Base-by-base conservation (phyloP, 2,329 filamentous ascomycete species). In the Thielaviopsis punctulata region DNA sequence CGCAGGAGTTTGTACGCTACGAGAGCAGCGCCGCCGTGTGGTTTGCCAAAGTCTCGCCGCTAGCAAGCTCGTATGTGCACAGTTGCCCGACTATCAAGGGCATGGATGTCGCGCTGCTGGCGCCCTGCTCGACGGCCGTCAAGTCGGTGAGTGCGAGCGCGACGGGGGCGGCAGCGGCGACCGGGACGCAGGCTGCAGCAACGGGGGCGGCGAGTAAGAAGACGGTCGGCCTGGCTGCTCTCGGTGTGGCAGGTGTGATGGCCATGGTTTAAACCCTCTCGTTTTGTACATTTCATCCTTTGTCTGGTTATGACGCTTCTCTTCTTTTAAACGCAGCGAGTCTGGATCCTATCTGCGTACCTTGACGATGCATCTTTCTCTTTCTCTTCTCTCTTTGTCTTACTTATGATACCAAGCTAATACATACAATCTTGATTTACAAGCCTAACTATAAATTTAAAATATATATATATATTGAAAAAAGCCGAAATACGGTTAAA, bases 1-100 rank as follows among this genome's bases (percentile, higher is more conserved):
- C 56, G 58, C 57, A 53, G 25, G 57, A 63, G 43, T 66, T 62
- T 59, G 54, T 57, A 22, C 59, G 57, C 55, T 68, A 66, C 62
- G 61, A 57, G 57, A 58, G 58, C 48, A 51, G 62, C 55, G 52
- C 64, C 30, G 19, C 56, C 9, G 59, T 57, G 2, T 68, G 66
- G 65, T 62, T 61, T 58, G 52, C 52, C 19, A 44, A 56, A 33
- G 59, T 64, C 61, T 47, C 57, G 53, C 57, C 56, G 49, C 57
- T 60, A 27, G 57, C 66, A 56, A 51, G 48, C 10, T 60, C 58
- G 15, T 58, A 59, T 10, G 45, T 61, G 41, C 49, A 54, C 15
- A 56, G 59, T 51, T 68, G 65, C 59, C 55, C 63, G 21, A 52
- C 36, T 15, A 18, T 19, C n/a, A 18, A 19, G 6, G 36, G 36